A percentile compares a stretch with the other conserved stretches of the same genome.
Conservation (phyloP, 108 stramenopile species). For the Cyclotella sp. region DNA sequence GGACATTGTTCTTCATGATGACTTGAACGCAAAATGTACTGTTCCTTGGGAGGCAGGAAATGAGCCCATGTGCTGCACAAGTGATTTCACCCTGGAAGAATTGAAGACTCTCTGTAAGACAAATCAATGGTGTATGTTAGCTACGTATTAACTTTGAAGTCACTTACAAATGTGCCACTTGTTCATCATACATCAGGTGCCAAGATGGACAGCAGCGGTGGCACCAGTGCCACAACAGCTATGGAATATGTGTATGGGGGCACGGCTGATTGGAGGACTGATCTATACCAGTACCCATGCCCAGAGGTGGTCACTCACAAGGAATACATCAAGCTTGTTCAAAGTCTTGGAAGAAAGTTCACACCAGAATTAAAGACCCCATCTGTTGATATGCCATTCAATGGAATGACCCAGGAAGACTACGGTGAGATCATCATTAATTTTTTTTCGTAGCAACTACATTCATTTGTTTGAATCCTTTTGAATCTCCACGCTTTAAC, state of each 20-base stretch:
- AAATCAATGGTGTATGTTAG: not conserved
- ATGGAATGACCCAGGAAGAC: conserved; percentile 69
- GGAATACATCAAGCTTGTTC: conserved; percentile 68
- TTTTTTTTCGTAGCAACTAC: not conserved
- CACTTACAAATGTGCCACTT: not conserved
- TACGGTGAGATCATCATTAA: conserved; percentile 30
- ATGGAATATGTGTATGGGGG: conserved; percentile 63
- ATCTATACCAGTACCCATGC: conserved; percentile 60
- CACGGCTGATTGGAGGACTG: conserved; percentile 70
- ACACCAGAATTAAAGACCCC: conserved; percentile 77
- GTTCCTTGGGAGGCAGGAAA: conserved; percentile 47
- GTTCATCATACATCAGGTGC: conserved; percentile 22
- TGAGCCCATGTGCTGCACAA: conserved; percentile 69
- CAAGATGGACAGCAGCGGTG: conserved; percentile 70
- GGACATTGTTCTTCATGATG: conserved; percentile 61
- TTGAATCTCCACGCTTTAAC: not conserved
- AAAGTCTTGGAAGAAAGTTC: conserved; percentile 53
- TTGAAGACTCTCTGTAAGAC: conserved; percentile 66
- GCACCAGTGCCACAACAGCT: conserved; percentile 49
- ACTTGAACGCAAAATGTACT: conserved; percentile 75
- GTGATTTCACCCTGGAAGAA: conserved; percentile 77
- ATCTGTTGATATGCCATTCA: conserved; percentile 69
- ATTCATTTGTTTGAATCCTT: not conserved
- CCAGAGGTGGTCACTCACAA: conserved; percentile 66
- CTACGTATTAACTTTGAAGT: not conserved